Evolutionary conservation across 1,284 basidiomycete genomes (phyloP), one percentile per base, ranked within the genome.

Genomic region (Vanrija sp.): DNA sequence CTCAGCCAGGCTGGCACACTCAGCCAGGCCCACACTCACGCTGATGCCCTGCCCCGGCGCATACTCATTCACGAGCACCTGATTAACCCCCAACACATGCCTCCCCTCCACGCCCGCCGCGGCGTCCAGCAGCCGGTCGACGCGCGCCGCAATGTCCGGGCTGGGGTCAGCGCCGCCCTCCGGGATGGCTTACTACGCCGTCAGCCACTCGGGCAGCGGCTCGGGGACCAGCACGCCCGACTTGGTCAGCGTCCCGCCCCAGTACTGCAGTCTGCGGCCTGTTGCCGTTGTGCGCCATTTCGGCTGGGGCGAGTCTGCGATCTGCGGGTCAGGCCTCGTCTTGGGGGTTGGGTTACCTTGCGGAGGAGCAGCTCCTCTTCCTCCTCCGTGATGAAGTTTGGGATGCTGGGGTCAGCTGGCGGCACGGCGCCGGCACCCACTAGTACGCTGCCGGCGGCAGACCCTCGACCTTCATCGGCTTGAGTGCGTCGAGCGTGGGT

Each of bases 51-150:
- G 91, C 2, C 89, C 89, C 6, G 90, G 82, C 23, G 83, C 78
- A 70, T 97, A 97, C 86, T 91, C 88, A 68, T 90, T 91, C 63
- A 93, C 77, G 54, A 94, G 85, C 56, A 95, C 81, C 76, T 96
- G 89, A 76, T 96, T 36, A 87, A 89, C 62, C 15, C 56, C 68
- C 36, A 76, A 76, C 19, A 77, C 77, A 66, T 88, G 86, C 45
- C 57, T 81, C 43, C 85, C 85, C 3, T 20, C 18, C 22, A 24
- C 4, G 9, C 19, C 49, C 0, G 57, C 49, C 4, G 61, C 57
- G 16, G 44, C 53, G 25, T 66, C 62, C n/a, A 71, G 56, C 23
- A 66, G 66, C 14, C 38, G 47, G 45, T 69, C 62, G 39, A 95
- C 82, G 19, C 88, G 84, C 35, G 79, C 68, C 52, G 93, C 79